phyloP scores from a whole-genome alignment of 495 filamentous ascomycete species.

The Penicillium maclennaniae region DNA sequence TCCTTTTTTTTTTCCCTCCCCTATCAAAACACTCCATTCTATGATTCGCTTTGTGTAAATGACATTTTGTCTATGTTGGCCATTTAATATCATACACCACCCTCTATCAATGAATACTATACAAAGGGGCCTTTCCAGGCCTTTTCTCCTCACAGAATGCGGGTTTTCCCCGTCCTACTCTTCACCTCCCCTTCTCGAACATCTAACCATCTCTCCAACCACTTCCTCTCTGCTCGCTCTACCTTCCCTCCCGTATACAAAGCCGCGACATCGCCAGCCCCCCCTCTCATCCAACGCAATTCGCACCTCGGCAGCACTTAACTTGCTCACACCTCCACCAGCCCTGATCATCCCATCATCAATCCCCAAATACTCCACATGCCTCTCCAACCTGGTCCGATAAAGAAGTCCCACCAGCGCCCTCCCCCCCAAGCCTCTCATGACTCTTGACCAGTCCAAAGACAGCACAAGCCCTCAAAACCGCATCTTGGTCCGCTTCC shows the following conservation, averaged over 20 bases:
- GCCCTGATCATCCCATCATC: slow-evolving; percentile 57
- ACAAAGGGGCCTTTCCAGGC: too few species aligned
- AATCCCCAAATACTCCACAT: slow-evolving; percentile 49
- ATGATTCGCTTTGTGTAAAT: background rate
- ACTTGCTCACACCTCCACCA: slow-evolving; percentile 46
- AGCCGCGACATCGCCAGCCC: slow-evolving; percentile 30
- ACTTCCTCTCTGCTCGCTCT: slow-evolving; percentile 30
- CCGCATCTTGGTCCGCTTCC: slow-evolving; percentile 17
- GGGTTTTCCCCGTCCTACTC: background rate
- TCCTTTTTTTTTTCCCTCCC: too few species aligned
- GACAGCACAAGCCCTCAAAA: slow-evolving; percentile 42
- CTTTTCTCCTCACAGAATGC: background rate
- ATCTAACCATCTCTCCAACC: slow-evolving; percentile 39
- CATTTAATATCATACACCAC: background rate
- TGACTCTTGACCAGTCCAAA: slow-evolving; percentile 44
- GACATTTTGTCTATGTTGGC: background rate
- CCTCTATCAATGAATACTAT: background rate
- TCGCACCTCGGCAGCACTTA: slow-evolving; percentile 53
- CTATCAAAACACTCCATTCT: background rate
- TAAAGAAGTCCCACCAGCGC: slow-evolving; percentile 33
- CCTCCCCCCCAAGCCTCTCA: slow-evolving; percentile 23
- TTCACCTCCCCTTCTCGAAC: slow-evolving; percentile 1
- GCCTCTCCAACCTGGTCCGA: slow-evolving; percentile 36
- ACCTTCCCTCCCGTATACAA: slow-evolving; percentile 13
- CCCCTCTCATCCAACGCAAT: slow-evolving; percentile 52